Evolutionary conservation across 2,329 filamentous ascomycete species (phyloP).

Genomic region (Coniosporium tulheliwenetii): DNA sequence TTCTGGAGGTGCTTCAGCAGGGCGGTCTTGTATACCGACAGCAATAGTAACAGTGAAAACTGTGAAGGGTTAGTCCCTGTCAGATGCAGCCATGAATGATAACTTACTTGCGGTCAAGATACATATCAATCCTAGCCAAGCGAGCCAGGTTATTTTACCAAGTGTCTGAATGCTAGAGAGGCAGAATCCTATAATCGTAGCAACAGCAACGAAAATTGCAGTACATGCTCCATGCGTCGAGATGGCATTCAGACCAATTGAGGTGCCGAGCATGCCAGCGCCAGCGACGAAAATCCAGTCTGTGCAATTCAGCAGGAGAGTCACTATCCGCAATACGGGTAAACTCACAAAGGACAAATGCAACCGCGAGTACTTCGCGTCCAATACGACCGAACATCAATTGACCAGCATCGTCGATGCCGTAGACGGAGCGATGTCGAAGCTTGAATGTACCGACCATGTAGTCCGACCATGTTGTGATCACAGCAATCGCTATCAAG

Average conservation of each 20-base stretch:
- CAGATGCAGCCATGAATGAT: not conserved
- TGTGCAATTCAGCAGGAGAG: slow-evolving; percentile 1
- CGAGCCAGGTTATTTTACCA: slow-evolving; percentile 16
- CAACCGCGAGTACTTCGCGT: slow-evolving; percentile 31
- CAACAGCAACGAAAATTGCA: slow-evolving; percentile 14
- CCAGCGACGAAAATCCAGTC: slow-evolving; percentile 16
- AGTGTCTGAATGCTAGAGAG: slow-evolving; percentile 20
- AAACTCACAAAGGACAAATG: slow-evolving; percentile 18
- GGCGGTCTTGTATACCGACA: slow-evolving; percentile 18
- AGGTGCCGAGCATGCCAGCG: slow-evolving; percentile 25
- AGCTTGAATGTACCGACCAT: slow-evolving; percentile 38
- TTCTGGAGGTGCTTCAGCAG: slow-evolving; percentile 14
- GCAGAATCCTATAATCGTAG: slow-evolving; percentile 6
- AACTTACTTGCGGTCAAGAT: slow-evolving; percentile 7
- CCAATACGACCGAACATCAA: slow-evolving; percentile 38
- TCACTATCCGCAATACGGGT: too few species aligned
- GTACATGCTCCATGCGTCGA: slow-evolving; percentile 19
- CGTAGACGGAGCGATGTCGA: slow-evolving; percentile 38
- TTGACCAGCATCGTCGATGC: slow-evolving; percentile 39
- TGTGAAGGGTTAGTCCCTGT: not conserved
- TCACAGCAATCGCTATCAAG: slow-evolving; percentile 22
- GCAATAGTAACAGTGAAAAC: slow-evolving; percentile 15
- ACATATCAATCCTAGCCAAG: slow-evolving; percentile 16
- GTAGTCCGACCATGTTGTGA: slow-evolving; percentile 34
- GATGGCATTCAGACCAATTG: slow-evolving; percentile 9